Conservation (phyloP, 2,329 filamentous ascomycete species). For the Pseudogymnoascus sp. region DNA sequence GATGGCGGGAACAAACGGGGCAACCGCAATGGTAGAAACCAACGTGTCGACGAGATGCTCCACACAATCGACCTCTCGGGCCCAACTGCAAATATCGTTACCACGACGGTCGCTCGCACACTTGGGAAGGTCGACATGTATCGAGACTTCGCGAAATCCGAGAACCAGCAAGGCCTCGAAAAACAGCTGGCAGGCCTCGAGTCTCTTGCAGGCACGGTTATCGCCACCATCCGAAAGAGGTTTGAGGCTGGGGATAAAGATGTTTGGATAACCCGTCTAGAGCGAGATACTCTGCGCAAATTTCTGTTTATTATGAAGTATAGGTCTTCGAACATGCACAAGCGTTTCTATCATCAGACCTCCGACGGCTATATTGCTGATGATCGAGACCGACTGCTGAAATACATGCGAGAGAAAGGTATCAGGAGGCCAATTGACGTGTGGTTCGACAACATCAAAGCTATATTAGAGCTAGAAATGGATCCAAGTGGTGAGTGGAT, state of each 20-base stretch:
- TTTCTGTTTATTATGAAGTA: conserved; percentile 41
- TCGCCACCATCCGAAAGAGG: conserved; percentile 18
- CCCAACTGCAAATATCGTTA: conserved; percentile 9
- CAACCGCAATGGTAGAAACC: conserved; percentile 11
- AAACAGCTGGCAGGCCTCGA: conserved; percentile 24
- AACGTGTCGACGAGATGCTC: conserved; percentile 16
- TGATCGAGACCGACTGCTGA: conserved; percentile 21
- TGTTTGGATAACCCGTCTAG: conserved; percentile 26
- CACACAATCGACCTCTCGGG: conserved; percentile 19
- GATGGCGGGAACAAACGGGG: background rate
- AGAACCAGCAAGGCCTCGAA: conserved; percentile 24
- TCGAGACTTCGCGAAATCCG: conserved; percentile 18
- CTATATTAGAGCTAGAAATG: conserved; percentile 27
- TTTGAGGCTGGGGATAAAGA: conserved; percentile 17
- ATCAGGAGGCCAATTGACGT: conserved; percentile 27
- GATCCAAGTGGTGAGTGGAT: conserved; percentile 23
- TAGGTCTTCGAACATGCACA: conserved; percentile 29
- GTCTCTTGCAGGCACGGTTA: conserved; percentile 15
- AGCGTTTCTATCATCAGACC: conserved; percentile 30
- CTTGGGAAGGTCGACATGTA: conserved; percentile 29
- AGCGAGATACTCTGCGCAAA: conserved; percentile 34
- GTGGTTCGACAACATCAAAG: conserved; percentile 28
- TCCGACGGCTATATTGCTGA: conserved; percentile 27
- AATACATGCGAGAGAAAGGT: conserved; percentile 27
- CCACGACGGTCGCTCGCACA: conserved; percentile 18